Evolutionary conservation across 129 eudicot species (phyloP).

Genomic region (Centaurea solstitialis): DNA sequence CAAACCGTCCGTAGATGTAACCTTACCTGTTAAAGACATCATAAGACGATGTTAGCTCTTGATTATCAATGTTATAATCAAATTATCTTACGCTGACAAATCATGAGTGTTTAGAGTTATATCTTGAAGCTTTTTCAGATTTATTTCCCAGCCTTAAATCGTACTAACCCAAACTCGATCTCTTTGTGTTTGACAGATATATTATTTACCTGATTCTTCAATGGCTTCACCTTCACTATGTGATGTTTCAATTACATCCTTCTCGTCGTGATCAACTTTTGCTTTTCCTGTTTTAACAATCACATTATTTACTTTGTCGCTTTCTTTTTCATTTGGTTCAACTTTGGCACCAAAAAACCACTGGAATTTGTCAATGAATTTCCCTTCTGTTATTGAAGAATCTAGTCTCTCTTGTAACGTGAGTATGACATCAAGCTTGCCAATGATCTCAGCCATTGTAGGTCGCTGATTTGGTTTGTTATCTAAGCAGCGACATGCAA

Average conservation of each 20-base stretch:
- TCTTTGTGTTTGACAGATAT: no score
- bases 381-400: neutral
- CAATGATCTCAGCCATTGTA: conserved; percentile 41
- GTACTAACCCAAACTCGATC: neutral
- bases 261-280: neutral
- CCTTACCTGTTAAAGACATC: conserved; percentile 5
- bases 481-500: conserved; percentile 31
- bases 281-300: neutral
- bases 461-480: conserved; percentile 30
- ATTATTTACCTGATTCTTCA: neutral
- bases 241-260: no score
- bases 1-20: no score
- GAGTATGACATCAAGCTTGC: conserved; percentile 28
- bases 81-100: no score
- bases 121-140: no score
- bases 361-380: neutral
- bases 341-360: neutral
- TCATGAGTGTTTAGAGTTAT: no score
- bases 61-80: neutral
- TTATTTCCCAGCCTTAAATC: no score
- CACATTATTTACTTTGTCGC: neutral
- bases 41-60: neutral
- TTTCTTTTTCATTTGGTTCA: no score
- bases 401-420: conserved; percentile 10
- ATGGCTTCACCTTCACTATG: neutral